These are phyloP conservation scores for Emericellopsis atlantica DNA, from an alignment of 2,329 filamentous ascomycete genomes.

Conservation along the genomic window DNA sequence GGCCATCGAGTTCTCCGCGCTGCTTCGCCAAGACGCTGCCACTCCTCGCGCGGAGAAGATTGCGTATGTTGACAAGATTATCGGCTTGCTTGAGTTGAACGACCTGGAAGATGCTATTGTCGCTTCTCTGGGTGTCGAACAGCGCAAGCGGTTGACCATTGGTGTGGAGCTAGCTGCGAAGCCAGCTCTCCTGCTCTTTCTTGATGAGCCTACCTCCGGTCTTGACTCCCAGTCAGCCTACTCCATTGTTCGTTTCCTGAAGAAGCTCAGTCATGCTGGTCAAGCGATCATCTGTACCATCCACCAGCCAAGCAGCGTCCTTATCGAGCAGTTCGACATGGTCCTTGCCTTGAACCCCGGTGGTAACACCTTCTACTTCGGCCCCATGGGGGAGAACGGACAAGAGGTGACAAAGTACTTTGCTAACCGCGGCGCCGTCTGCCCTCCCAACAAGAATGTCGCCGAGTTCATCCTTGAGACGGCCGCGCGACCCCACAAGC, in stretches of 20 bases:
- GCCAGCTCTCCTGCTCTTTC: slow-evolving; percentile 44
- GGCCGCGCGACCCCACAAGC: slow-evolving; percentile 19
- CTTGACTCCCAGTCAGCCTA: slow-evolving; percentile 43
- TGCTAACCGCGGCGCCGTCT: slow-evolving; percentile 48
- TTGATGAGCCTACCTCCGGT: slow-evolving; percentile 46
- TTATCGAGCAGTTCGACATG: slow-evolving; percentile 42
- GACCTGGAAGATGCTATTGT: slow-evolving; percentile 49
- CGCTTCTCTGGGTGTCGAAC: slow-evolving; percentile 44
- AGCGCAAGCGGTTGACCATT: slow-evolving; percentile 40
- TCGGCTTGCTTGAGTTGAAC: slow-evolving; percentile 51
- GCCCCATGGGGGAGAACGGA: slow-evolving; percentile 34
- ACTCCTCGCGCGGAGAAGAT: slow-evolving; percentile 47
- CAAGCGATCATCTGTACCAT: slow-evolving; percentile 48
- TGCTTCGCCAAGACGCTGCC: slow-evolving; percentile 44
- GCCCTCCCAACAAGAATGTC: slow-evolving; percentile 41
- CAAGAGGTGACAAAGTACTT: slow-evolving; percentile 35
- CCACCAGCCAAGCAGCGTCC: slow-evolving; percentile 39
- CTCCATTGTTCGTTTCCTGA: slow-evolving; percentile 45
- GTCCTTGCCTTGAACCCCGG: slow-evolving; percentile 37
- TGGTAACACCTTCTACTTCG: slow-evolving; percentile 40
- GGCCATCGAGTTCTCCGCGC: slow-evolving; percentile 51
- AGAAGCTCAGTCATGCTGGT: slow-evolving; percentile 43
- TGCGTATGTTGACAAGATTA: slow-evolving; percentile 52
- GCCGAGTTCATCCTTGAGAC: slow-evolving; percentile 37
- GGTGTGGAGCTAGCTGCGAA: slow-evolving; percentile 41